These are phyloP conservation scores for Ganoderma boninense DNA, from an alignment of 1,284 basidiomycete species.

Conservation along the genomic window DNA sequence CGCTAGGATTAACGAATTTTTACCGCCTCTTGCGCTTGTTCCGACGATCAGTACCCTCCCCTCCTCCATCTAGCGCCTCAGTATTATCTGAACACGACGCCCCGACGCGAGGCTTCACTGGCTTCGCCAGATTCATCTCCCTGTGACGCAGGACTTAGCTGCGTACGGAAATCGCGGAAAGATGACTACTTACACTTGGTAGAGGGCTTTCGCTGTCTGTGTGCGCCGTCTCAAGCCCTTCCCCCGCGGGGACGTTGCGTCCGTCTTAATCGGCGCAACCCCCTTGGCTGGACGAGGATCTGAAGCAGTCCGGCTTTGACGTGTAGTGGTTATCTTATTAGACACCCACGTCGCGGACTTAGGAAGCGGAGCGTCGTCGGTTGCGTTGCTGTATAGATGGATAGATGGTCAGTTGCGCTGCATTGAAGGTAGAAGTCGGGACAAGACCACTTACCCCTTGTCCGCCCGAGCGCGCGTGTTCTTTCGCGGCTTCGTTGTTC, in stretches of 20 bases:
- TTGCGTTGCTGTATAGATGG: too few relatives aligned
- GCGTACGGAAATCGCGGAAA: neutral
- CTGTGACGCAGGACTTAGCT: neutral
- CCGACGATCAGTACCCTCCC: too few relatives aligned
- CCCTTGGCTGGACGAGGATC: neutral
- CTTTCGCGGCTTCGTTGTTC: too few relatives aligned
- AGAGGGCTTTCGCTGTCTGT: neutral
- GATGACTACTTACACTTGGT: neutral
- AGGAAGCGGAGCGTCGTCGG: too few relatives aligned
- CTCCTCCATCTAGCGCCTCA: too few relatives aligned
- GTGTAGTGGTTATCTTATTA: neutral
- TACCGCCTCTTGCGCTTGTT: too few relatives aligned
- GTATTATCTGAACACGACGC: too few relatives aligned
- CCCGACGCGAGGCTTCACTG: neutral
- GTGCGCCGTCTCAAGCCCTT: neutral
- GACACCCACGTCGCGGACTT: neutral
- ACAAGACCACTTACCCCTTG: too few relatives aligned
- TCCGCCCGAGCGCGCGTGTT: too few relatives aligned
- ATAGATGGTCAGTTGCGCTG: too few relatives aligned
- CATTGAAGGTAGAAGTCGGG: too few relatives aligned
- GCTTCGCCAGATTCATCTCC: neutral
- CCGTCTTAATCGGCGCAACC: neutral
- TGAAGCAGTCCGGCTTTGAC: neutral
- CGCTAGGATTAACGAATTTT: too few relatives aligned
- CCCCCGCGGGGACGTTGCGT: neutral